A percentile compares a stretch with the other conserved stretches of the same genome.
These are phyloP conservation scores for Thelephora ganbajun DNA, from an alignment of 768 basidiomycete genomes.

Conservation along the genomic window DNA sequence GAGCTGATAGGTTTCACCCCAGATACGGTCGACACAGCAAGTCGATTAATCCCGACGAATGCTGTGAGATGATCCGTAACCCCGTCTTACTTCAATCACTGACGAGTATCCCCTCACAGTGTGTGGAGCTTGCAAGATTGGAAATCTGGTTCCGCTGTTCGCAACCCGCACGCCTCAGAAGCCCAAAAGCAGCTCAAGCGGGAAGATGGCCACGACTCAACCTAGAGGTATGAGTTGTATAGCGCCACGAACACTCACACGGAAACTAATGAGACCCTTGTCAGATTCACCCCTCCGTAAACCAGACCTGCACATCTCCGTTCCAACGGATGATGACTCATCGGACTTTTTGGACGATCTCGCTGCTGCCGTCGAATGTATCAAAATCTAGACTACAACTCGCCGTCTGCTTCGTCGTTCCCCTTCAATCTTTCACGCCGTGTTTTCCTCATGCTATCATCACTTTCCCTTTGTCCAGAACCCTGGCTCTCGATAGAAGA, in stretches of 20 bases:
- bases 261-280: neutral
- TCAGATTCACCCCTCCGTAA: neutral
- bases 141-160: conserved; percentile 47
- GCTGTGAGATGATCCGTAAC: conserved; percentile 33
- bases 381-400: too few relatives aligned
- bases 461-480: too few relatives aligned
- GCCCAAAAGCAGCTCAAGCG: conserved; percentile 23
- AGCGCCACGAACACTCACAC: neutral
- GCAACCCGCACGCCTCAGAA: conserved; percentile 20
- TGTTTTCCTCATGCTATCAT: too few relatives aligned
- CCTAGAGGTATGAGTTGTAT: conserved; percentile 26
- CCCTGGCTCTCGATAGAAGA: too few relatives aligned
- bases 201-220: conserved; percentile 29
- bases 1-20: conserved; percentile 1
- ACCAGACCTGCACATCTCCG: neutral
- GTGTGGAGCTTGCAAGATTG: conserved; percentile 52
- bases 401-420: too few relatives aligned
- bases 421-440: too few relatives aligned
- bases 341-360: neutral
- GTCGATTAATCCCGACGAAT: conserved; percentile 53
- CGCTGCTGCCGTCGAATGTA: neutral
- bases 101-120: conserved; percentile 22
- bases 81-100: neutral
- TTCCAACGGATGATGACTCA: neutral
- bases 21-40: conserved; percentile 69